Percentiles rank a stretch among this genome's conserved stretches.
These are phyloP conservation scores for Metschnikowia henanensis DNA, from an alignment of 805 yeast genomes.

Conservation along the genomic window DNA sequence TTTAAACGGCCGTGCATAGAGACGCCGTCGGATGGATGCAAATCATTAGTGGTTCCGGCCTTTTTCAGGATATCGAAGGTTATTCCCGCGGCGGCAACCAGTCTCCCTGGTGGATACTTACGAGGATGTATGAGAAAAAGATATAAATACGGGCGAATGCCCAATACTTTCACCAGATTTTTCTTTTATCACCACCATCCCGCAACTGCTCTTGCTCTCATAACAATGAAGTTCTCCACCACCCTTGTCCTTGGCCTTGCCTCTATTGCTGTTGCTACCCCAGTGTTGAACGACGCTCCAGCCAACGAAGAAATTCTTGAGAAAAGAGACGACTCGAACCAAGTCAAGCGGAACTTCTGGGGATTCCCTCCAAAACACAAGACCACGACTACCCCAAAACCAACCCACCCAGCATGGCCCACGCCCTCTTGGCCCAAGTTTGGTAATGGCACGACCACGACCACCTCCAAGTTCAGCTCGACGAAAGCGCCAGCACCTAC, in stretches of 20 bases:
- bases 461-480: background rate
- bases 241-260: slow-evolving; percentile 6
- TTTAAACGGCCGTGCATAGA: too few species aligned
- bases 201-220: background rate
- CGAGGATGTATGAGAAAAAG: too few species aligned
- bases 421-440: background rate
- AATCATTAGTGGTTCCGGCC: too few species aligned
- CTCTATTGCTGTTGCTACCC: slow-evolving; percentile 9
- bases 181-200: too few species aligned
- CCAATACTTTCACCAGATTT: too few species aligned
- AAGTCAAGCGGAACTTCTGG: background rate
- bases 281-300: background rate
- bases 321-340: background rate
- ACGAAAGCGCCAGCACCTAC: background rate
- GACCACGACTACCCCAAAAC: too few species aligned
- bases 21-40: too few species aligned
- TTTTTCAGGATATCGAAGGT: too few species aligned
- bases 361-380: background rate
- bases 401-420: background rate
- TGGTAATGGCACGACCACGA: background rate
- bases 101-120: too few species aligned
- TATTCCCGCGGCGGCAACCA: too few species aligned
- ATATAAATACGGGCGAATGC: too few species aligned
- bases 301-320: background rate
- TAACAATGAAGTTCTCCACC: slow-evolving; percentile 8